phyloP scores from a whole-genome alignment of 108 stramenopile genomes.

The Cylindrotheca closterium region DNA sequence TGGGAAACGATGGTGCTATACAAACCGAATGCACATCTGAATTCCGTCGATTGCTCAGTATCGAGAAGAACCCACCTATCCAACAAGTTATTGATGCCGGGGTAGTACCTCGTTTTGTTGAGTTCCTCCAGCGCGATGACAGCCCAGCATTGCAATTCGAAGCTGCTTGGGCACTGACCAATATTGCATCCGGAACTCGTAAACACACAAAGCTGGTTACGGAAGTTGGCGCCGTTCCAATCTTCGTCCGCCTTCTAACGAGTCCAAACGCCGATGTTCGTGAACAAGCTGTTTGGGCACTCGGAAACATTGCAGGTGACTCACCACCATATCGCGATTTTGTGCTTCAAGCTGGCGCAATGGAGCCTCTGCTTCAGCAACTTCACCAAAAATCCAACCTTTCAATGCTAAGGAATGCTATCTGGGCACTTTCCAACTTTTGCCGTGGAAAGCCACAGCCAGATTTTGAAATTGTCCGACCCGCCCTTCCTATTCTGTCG shows the following conservation, averaged over 20 bases:
- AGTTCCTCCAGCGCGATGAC: conserved; percentile 91
- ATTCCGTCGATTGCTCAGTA: conserved; percentile 93
- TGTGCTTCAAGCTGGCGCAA: conserved; percentile 90
- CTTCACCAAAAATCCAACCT: conserved; percentile 90
- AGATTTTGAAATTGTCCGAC: conserved; percentile 90
- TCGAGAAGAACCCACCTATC: conserved; percentile 98
- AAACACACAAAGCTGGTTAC: conserved; percentile 98
- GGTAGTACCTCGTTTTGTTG: conserved; percentile 96
- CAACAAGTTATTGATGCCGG: conserved; percentile 96
- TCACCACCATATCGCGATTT: conserved; percentile 94
- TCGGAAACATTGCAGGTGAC: conserved; percentile 99
- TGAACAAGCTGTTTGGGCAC: conserved; percentile 98
- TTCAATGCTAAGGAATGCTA: conserved; percentile 97
- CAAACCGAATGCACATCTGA: conserved; percentile 92
- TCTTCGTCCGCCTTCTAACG: conserved; percentile 88
- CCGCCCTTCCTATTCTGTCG: conserved; percentile 89
- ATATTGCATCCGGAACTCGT: conserved; percentile 97
- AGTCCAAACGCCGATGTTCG: conserved; percentile 97
- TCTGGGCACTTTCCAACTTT: conserved; percentile 99
- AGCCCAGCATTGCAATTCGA: conserved; percentile 98
- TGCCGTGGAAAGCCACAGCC: conserved; percentile 99
- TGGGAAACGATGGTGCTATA: conserved; percentile 81
- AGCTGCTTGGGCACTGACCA: conserved; percentile 99
- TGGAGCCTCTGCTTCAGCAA: conserved; percentile 94
- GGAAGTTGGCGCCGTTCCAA: conserved; percentile 97